Evolutionary conservation across 331 rosid species (phyloP).

Genomic region (Arachis monticola): DNA sequence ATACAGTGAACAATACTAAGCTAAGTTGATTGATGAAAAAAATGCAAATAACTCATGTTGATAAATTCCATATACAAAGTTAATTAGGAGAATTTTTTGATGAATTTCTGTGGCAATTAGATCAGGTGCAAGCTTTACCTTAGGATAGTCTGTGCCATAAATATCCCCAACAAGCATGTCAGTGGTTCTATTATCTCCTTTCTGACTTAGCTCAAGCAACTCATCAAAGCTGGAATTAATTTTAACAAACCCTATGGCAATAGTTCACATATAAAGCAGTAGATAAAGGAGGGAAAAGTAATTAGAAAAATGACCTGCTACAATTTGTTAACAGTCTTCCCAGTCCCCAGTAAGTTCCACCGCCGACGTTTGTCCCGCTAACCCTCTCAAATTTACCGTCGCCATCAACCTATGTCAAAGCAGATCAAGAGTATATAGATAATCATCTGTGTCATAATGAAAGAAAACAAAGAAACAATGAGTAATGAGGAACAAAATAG

Average conservation of each 20-base stretch:
- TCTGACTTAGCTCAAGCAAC: conserved; percentile 88
- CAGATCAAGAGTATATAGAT: conserved; percentile 37
- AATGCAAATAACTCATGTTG: conserved; percentile 13
- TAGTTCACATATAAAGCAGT: conserved; percentile 28
- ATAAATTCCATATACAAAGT: conserved; percentile 9
- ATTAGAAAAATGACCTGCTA: conserved; percentile 60
- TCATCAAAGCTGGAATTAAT: conserved; percentile 76
- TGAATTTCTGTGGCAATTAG: conserved; percentile 24
- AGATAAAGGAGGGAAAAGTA: conserved; percentile 4
- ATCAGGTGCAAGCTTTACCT: conserved; percentile 55
- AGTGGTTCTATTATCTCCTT: conserved; percentile 79
- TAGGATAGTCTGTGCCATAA: conserved; percentile 88
- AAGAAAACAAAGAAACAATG: conserved; percentile 20
- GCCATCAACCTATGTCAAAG: conserved; percentile 76
- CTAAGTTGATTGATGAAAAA: conserved; percentile 25
- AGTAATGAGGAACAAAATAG: conserved; percentile 35
- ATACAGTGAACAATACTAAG: conserved; percentile 25
- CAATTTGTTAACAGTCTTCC: conserved; percentile 91
- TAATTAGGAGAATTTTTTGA: conserved; percentile 18
- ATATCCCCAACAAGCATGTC: conserved; percentile 99
- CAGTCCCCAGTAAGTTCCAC: conserved; percentile 96
- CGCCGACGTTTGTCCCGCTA: conserved; percentile 97
- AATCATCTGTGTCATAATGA: conserved; percentile 31
- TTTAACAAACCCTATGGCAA: conserved; percentile 36
- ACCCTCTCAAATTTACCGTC: conserved; percentile 88